A percentile compares a stretch with the other conserved stretches of the same genome.
Evolutionary conservation across 371 early-diverging fungal genomes (phyloP).

Genomic region (Saksenaea oblongispora): DNA sequence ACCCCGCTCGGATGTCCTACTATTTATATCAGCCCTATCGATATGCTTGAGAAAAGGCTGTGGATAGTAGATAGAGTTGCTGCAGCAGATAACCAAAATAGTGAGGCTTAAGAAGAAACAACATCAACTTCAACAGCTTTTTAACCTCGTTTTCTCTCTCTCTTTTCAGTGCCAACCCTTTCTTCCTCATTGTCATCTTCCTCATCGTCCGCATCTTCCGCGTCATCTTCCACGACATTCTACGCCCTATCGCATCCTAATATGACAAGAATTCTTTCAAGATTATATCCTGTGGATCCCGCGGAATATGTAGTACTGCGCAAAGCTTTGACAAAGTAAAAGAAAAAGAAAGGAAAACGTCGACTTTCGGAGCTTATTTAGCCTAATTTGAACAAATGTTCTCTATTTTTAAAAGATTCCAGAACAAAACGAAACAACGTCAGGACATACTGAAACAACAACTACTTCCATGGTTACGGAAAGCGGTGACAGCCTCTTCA

Average conservation of each 20-base stretch:
- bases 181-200: conserved; percentile 11
- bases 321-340: conserved; percentile 11
- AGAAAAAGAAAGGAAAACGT: conserved; percentile 2
- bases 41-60: not conserved
- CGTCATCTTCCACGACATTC: not conserved
- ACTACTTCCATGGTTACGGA: conserved; percentile 23
- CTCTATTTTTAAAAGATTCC: conserved; percentile 19
- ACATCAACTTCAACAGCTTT: not conserved
- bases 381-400: conserved; percentile 8
- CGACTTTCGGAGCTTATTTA: conserved; percentile 12
- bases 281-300: not conserved
- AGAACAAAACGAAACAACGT: conserved; percentile 25
- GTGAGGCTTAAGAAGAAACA: not conserved
- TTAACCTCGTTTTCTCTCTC: not conserved
- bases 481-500: not conserved
- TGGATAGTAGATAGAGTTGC: not conserved
- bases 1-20: conserved; percentile 1
- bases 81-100: not conserved
- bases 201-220: conserved; percentile 7
- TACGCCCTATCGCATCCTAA: not conserved
- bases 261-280: conserved; percentile 5
- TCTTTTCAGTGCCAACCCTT: conserved; percentile 4
- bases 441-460: conserved; percentile 15
- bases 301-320: conserved; percentile 6
- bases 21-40: not conserved